Evolutionary conservation across 441 rosid genomes (phyloP).

Genomic region (Viola pubescens): DNA sequence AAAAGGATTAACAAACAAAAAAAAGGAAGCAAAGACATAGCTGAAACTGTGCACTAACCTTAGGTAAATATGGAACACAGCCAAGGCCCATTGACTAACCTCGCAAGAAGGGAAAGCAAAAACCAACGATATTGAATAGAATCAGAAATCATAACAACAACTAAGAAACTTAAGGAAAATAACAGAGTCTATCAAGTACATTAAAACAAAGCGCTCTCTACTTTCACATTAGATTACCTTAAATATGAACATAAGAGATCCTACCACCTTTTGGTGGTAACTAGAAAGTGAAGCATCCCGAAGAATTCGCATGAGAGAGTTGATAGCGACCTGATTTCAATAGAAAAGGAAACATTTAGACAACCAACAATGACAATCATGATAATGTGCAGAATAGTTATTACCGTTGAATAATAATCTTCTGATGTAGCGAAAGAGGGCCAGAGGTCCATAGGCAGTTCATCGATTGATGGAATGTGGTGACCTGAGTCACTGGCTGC

Average conservation of each 20-base stretch:
- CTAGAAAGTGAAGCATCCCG: constrained; percentile 97
- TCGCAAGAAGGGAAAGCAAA: constrained; percentile 26
- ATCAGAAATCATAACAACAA: constrained; percentile 1
- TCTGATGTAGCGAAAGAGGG: constrained; percentile 96
- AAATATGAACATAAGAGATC: constrained; percentile 95
- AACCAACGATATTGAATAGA: constrained; percentile 9
- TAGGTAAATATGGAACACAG: constrained; percentile 95
- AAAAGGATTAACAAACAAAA: too few relatives aligned
- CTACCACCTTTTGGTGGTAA: constrained; percentile 98
- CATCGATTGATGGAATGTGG: constrained; percentile 81
- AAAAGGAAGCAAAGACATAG: neutral
- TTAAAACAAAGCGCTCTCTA: neutral
- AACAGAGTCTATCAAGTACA: constrained; percentile 2
- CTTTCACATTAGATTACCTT: constrained; percentile 45
- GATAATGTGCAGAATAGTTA: constrained; percentile 17
- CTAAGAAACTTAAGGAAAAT: neutral
- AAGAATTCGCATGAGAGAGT: constrained; percentile 96
- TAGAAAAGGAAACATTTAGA: constrained; percentile 16
- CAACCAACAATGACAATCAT: constrained; percentile 16
- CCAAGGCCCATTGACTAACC: constrained; percentile 99
- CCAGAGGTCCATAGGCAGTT: constrained; percentile 84
- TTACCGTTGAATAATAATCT: constrained; percentile 94
- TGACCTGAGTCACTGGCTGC: constrained; percentile 95
- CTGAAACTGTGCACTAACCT: constrained; percentile 49
- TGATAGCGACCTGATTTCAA: constrained; percentile 80